Percentiles rank a stretch among this genome's conserved stretches.
phyloP scores from a whole-genome alignment of 2,329 filamentous ascomycete species.

The Colletotrichum sp. region DNA sequence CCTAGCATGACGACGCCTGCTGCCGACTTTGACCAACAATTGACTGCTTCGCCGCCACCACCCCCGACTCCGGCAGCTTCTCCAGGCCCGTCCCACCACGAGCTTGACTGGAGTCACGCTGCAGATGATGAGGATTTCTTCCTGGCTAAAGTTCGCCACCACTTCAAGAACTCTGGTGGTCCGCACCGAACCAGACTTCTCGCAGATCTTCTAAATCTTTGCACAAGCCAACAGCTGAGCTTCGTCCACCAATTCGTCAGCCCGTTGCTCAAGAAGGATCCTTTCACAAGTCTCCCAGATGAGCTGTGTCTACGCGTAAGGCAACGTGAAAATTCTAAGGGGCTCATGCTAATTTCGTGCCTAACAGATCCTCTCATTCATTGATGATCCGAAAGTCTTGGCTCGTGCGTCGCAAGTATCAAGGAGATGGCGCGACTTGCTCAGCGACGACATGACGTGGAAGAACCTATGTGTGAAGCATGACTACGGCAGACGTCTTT shows the following conservation, averaged over 20 bases:
- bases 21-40: constrained; percentile 65
- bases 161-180: constrained; percentile 80
- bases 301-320: constrained; percentile 89
- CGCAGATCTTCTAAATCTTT: constrained; percentile 89
- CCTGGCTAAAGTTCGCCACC: constrained; percentile 76
- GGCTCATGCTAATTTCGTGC: background rate
- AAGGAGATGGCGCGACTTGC: constrained; percentile 86
- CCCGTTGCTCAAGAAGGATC: constrained; percentile 93
- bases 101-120: constrained; percentile 77
- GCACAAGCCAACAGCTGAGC: constrained; percentile 92
- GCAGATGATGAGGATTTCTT: constrained; percentile 85
- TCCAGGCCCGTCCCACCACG: constrained; percentile 64
- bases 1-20: constrained; percentile 71
- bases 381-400: constrained; percentile 94
- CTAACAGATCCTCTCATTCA: constrained; percentile 85
- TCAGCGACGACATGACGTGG: constrained; percentile 98
- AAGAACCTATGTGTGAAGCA: constrained; percentile 97
- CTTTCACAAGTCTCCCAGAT: constrained; percentile 89
- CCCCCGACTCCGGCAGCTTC: constrained; percentile 71
- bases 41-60: constrained; percentile 66
- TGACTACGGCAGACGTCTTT: constrained; percentile 73
- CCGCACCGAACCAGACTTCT: constrained; percentile 81
- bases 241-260: constrained; percentile 97
- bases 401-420: constrained; percentile 97
- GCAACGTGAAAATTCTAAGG: too few species aligned